Base-by-base conservation (phyloP, 1,284 basidiomycete species). In the Moesziomyces antarcticus region DNA sequence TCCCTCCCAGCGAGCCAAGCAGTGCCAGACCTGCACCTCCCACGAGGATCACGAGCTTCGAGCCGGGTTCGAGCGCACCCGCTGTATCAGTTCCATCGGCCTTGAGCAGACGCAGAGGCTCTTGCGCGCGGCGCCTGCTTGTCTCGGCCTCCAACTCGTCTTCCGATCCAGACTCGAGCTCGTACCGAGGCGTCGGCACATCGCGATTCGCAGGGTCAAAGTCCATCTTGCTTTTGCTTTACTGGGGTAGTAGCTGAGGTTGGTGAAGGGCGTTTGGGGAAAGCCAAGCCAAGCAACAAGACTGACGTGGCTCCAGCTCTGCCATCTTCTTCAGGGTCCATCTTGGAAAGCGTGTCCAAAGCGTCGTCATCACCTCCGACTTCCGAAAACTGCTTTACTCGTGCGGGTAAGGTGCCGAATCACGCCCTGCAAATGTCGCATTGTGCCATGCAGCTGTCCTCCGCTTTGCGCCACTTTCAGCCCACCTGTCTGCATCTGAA, bases 111-210 rank as follows among this genome's bases (percentile, higher is more conserved):
- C 16, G 20, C 51, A 58, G 51, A 1, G 58, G 48, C 24, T 62
- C 51, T 30, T 53, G 46, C 7, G 50, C n/a, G 37, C 4, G 6
- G 11, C 14, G 14, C 25, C 0, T 50, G 41, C 3, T 14, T 10
- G 13, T 46, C 5, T 48, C 37, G 27, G 40, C 45, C 40, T 68
- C 62, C n/a, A 49, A 56, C 16, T 72, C 69, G 50, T 73, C 70
- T 37, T 73, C 70, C 2, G 70, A 73, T 41, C 64, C 64, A 9
- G 64, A 67, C 49, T 73, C 70, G n/a, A 73, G 45, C 47, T 73
- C 70, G 59, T 73, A 64, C 21, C 56, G 53, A 16, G 70, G 56
- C n/a, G 64, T 54, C 1, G 70, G 48, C 16, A 40, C 54, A 16
- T 67, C 70, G 18, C 64, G 64, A 14, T 61, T 62, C 7, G 62